phyloP scores from a whole-genome alignment of 176 grass and related monocot species.

The Zizania latifolia region DNA sequence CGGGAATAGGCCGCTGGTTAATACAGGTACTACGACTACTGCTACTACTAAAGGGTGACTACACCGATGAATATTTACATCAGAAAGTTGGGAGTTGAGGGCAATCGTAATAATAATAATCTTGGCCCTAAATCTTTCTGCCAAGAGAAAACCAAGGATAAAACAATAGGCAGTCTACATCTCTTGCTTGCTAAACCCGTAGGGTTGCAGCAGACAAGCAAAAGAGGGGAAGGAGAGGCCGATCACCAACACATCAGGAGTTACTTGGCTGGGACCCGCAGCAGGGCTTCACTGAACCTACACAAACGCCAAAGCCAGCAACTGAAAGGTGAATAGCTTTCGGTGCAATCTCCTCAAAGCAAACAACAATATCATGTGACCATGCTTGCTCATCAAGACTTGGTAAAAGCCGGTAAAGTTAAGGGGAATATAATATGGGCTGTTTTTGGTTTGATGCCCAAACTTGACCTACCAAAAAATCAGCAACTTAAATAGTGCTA shows the following conservation, averaged over 20 bases:
- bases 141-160: constrained; percentile 17
- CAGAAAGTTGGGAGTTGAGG: not conserved
- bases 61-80: constrained; percentile 52
- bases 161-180: constrained; percentile 27
- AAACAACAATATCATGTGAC: constrained; percentile 23
- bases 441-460: too few relatives aligned
- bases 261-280: constrained; percentile 36
- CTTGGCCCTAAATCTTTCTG: constrained; percentile 37
- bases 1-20: constrained; percentile 37
- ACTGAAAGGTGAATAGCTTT: constrained; percentile 30
- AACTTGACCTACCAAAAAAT: too few relatives aligned
- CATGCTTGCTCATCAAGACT: constrained; percentile 9
- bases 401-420: not conserved
- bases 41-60: not conserved
- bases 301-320: constrained; percentile 27
- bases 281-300: constrained; percentile 34
- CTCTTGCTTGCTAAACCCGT: constrained; percentile 26
- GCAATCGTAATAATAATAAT: not conserved
- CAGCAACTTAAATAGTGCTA: too few relatives aligned
- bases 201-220: constrained; percentile 11
- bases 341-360: not conserved
- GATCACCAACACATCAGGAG: constrained; percentile 12
- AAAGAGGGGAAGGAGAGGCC: not conserved
- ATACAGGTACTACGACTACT: constrained; percentile 26
- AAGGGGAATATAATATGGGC: not conserved